These are phyloP conservation scores for Trypanosoma brucei DNA, from an alignment of 208 protist genomes.

Conservation along the genomic window DNA sequence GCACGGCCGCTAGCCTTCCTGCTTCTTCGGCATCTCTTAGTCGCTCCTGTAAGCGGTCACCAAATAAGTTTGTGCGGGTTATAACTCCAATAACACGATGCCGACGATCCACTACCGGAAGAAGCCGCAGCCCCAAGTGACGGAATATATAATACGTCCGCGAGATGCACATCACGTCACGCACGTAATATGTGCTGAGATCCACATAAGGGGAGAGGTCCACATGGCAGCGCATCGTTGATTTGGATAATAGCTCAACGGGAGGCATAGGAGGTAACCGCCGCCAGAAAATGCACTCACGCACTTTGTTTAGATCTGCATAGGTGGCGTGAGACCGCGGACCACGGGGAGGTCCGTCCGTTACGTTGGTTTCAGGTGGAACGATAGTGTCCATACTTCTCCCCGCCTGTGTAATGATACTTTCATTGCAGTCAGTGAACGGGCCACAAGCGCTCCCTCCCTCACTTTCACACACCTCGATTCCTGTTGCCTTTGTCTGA, in stretches of 20 bases:
- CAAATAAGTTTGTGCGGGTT: conserved; percentile 67
- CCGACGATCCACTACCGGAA: conserved; percentile 66
- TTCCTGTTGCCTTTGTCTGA: background rate
- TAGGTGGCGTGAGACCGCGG: conserved; percentile 31
- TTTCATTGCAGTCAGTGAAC: background rate
- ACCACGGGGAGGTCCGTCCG: background rate
- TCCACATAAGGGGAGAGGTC: conserved; percentile 56
- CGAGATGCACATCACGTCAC: conserved; percentile 54
- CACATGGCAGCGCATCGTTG: conserved; percentile 16
- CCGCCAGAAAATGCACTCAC: conserved; percentile 54
- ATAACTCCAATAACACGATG: conserved; percentile 71
- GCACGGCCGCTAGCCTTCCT: conserved; percentile 1
- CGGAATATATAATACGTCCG: conserved; percentile 71
- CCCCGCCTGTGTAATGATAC: background rate
- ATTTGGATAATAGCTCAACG: conserved; percentile 26
- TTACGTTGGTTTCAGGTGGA: background rate
- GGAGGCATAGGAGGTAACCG: conserved; percentile 30
- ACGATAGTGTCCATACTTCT: too few relatives aligned
- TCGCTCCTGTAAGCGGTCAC: conserved; percentile 52
- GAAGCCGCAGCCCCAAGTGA: conserved; percentile 70
- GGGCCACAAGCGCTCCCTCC: background rate
- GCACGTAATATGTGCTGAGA: conserved; percentile 47
- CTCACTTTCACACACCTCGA: background rate
- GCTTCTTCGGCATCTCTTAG: conserved; percentile 15
- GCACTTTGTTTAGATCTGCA: conserved; percentile 33